phyloP scores from a whole-genome alignment of 331 rosid genomes.

The Spiraea crenata region DNA sequence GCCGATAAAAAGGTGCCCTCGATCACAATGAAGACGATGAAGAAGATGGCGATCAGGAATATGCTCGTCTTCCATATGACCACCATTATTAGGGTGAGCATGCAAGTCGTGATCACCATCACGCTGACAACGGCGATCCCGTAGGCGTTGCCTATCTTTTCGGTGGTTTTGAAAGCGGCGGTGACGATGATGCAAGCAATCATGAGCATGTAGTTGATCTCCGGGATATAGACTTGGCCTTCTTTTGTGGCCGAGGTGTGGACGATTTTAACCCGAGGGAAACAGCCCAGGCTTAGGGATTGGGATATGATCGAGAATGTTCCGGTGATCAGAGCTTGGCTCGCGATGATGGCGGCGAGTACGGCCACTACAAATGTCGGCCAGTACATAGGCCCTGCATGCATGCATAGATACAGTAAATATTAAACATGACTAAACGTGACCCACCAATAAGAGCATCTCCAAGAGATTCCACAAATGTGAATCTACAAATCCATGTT shows the following conservation, averaged over 20 bases:
- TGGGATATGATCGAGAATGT: conserved; percentile 45
- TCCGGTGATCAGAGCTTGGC: conserved; percentile 60
- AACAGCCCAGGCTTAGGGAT: conserved; percentile 40
- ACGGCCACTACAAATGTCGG: conserved; percentile 49
- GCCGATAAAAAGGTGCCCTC: conserved; percentile 8
- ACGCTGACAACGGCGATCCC: conserved; percentile 25
- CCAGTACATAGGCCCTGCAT: conserved; percentile 41
- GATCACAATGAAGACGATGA: neutral
- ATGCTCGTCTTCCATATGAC: conserved; percentile 28
- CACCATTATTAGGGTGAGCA: conserved; percentile 16
- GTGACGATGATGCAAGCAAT: conserved; percentile 36
- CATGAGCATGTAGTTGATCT: conserved; percentile 51
- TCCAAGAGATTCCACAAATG: too few species aligned
- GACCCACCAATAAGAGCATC: too few species aligned
- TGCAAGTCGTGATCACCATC: conserved; percentile 9
- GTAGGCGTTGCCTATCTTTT: conserved; percentile 38
- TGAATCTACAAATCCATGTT: too few species aligned
- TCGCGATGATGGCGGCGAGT: conserved; percentile 47
- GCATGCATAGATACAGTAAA: neutral
- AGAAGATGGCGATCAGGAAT: neutral
- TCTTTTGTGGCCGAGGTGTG: conserved; percentile 43
- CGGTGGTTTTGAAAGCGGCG: conserved; percentile 34
- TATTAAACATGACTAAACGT: too few species aligned
- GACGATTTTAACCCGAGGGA: conserved; percentile 45
- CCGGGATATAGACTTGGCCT: conserved; percentile 55